Conservation (phyloP, 495 filamentous ascomycete genomes). For the Penicillium angulare region DNA sequence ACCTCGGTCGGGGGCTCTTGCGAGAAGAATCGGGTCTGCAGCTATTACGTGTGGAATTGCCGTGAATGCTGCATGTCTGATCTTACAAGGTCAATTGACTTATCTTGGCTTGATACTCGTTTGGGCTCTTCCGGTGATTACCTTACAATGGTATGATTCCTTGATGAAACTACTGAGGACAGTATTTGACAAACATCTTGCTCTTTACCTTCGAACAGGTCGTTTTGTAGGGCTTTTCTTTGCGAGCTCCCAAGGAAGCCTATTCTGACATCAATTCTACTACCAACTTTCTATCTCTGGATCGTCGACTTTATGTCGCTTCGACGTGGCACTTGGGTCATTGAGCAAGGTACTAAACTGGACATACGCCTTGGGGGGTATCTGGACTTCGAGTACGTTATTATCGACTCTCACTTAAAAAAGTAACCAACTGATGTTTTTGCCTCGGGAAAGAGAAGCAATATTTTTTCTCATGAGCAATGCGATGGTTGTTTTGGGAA, state of each 20-base stretch:
- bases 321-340: conserved; percentile 63
- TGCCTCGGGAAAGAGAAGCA: conserved; percentile 31
- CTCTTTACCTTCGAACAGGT: not conserved
- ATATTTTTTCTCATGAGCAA: conserved; percentile 68
- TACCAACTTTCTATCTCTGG: conserved; percentile 67
- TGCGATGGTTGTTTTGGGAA: conserved; percentile 61
- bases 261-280: conserved; percentile 51
- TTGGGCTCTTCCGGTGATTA: conserved; percentile 61
- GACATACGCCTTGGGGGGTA: conserved; percentile 54
- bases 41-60: not conserved
- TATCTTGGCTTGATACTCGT: conserved; percentile 65
- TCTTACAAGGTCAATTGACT: conserved; percentile 23
- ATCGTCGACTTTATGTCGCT: conserved; percentile 62
- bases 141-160: conserved; percentile 56
- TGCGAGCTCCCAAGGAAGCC: conserved; percentile 51
- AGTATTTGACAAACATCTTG: not conserved
- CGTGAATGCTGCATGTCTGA: not conserved
- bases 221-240: conserved; percentile 37
- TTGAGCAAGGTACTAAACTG: conserved; percentile 60
- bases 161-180: not conserved
- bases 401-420: not conserved
- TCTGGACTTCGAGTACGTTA: conserved; percentile 63
- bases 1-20: conserved; percentile 8
- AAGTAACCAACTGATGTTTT: not conserved
- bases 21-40: not conserved